These are phyloP conservation scores for Sporothrix inflata DNA, from an alignment of 2,329 filamentous ascomycete species.

Conservation along the genomic window DNA sequence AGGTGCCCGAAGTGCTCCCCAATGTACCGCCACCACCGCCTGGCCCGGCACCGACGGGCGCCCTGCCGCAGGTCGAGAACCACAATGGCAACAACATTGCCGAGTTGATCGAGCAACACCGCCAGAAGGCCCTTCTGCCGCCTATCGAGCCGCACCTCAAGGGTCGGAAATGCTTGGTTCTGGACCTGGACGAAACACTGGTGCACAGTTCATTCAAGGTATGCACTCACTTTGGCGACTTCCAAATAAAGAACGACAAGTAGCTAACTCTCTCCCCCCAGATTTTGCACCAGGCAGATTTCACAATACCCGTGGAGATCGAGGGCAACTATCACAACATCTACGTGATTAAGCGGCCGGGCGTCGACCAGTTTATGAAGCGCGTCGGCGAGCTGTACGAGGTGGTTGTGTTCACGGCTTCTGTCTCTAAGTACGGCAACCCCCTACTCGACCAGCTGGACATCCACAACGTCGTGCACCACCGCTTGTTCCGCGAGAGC, in stretches of 20 bases:
- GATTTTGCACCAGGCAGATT: constrained; percentile 97
- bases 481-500: constrained; percentile 94
- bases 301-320: constrained; percentile 98
- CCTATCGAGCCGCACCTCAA: constrained; percentile 77
- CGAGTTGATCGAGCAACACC: constrained; percentile 32
- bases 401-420: constrained; percentile 97
- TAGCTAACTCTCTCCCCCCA: background rate
- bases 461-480: constrained; percentile 95
- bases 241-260: background rate
- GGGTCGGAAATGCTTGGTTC: constrained; percentile 89
- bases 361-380: constrained; percentile 99
- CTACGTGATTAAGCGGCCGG: constrained; percentile 98
- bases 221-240: background rate
- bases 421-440: constrained; percentile 98
- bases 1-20: constrained; percentile 44
- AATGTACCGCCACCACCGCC: constrained; percentile 54
- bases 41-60: constrained; percentile 46
- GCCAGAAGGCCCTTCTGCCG: constrained; percentile 76
- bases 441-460: constrained; percentile 94
- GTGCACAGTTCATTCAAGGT: constrained; percentile 96
- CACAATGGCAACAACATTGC: constrained; percentile 43
- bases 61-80: constrained; percentile 13
- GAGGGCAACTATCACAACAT: constrained; percentile 99
- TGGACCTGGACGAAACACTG: constrained; percentile 94
- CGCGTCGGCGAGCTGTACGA: constrained; percentile 96